Conservation (phyloP, 306 rosid species). For the Hippophae gyantsensis region DNA sequence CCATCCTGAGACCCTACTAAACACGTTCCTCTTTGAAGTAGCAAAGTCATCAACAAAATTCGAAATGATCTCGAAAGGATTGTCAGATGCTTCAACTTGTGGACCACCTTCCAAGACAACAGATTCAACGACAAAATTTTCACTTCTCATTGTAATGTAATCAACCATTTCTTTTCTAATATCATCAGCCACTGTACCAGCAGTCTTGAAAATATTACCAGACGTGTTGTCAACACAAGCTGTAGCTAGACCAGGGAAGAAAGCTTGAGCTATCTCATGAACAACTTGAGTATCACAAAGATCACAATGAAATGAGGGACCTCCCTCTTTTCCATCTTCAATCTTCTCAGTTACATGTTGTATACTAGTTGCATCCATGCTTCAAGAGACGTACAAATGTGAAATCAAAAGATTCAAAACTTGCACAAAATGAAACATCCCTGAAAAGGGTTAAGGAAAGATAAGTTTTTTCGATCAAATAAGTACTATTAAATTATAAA, state of each 20-base stretch:
- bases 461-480: too few species aligned
- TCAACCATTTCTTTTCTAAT: constrained; percentile 75
- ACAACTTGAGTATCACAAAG: constrained; percentile 53
- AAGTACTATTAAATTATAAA: too few species aligned
- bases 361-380: constrained; percentile 31
- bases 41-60: constrained; percentile 69
- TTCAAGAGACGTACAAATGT: constrained; percentile 31
- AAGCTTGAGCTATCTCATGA: constrained; percentile 62
- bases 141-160: constrained; percentile 50
- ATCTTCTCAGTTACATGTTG: constrained; percentile 52
- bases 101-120: constrained; percentile 49
- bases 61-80: constrained; percentile 63
- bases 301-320: constrained; percentile 42
- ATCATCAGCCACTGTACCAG: constrained; percentile 62
- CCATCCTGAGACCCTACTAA: constrained; percentile 73
- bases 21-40: constrained; percentile 50
- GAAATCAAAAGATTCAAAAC: too few species aligned
- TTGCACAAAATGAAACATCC: too few species aligned
- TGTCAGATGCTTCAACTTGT: constrained; percentile 40
- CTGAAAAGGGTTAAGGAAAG: too few species aligned
- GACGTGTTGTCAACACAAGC: constrained; percentile 75
- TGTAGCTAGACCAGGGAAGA: constrained; percentile 66
- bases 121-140: constrained; percentile 59
- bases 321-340: constrained; percentile 42
- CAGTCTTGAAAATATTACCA: constrained; percentile 53